Conservation (phyloP, 805 yeast species). For the Clavispora phyllophila region DNA sequence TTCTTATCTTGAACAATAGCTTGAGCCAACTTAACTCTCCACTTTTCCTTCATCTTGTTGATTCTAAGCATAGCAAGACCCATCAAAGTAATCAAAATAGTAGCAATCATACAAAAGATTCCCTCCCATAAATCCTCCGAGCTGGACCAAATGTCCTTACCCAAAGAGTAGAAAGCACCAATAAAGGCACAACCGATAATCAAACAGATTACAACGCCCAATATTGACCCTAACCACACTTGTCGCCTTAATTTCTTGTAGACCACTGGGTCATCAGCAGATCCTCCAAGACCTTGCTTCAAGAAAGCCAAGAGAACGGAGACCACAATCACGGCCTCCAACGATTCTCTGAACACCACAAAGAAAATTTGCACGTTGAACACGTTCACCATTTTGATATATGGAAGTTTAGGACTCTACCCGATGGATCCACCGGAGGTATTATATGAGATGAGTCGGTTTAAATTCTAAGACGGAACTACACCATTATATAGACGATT, state of each 20-base stretch:
- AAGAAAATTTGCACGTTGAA: constrained; percentile 77
- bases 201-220: constrained; percentile 76
- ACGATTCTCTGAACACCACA: constrained; percentile 87
- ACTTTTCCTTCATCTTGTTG: constrained; percentile 93
- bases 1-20: constrained; percentile 65
- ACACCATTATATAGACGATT: background rate
- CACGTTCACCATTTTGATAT: constrained; percentile 42
- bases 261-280: constrained; percentile 39
- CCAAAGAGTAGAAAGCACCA: constrained; percentile 82
- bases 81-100: constrained; percentile 84
- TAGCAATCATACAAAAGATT: constrained; percentile 84
- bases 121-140: constrained; percentile 98
- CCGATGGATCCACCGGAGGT: background rate
- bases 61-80: constrained; percentile 95
- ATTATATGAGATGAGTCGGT: background rate
- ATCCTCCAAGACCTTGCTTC: constrained; percentile 75
- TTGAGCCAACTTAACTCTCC: constrained; percentile 91
- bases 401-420: background rate
- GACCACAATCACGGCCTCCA: constrained; percentile 88
- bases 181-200: constrained; percentile 88
- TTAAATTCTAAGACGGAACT: background rate
- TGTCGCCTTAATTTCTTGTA: constrained; percentile 64
- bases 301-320: constrained; percentile 89
- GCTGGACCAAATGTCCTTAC: constrained; percentile 75
- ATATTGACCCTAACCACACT: constrained; percentile 77